phyloP scores from a whole-genome alignment of 169 alveolate genomes.

The Besnoitia besnoiti region DNA sequence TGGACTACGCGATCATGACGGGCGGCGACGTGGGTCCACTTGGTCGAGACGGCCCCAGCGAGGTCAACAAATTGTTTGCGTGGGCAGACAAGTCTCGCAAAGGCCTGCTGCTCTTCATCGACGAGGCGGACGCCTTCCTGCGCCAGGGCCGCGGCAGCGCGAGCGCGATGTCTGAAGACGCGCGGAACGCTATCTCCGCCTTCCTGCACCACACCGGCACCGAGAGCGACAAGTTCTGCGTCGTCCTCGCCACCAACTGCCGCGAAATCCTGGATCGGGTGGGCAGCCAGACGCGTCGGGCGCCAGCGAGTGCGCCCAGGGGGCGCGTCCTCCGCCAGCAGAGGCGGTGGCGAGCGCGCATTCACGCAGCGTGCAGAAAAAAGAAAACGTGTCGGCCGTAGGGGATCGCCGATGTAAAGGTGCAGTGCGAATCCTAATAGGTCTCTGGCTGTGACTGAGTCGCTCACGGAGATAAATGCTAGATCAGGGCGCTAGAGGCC shows the following conservation, averaged over 20 bases:
- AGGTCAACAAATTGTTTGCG: slow-evolving; percentile 93
- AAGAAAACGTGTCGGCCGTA: no score
- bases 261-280: slow-evolving; percentile 93
- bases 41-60: slow-evolving; percentile 93
- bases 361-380: no score
- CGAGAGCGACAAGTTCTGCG: slow-evolving; percentile 90
- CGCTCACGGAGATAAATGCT: no score
- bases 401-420: no score
- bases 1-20: slow-evolving; percentile 94
- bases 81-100: slow-evolving; percentile 94
- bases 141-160: slow-evolving; percentile 74
- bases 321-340: no score
- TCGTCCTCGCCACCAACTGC: slow-evolving; percentile 95
- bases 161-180: slow-evolving; percentile 86
- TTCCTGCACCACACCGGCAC: slow-evolving; percentile 97
- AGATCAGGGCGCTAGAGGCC: no score
- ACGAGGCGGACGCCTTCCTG: slow-evolving; percentile 98
- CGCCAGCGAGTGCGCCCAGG: no score
- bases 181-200: slow-evolving; percentile 91
- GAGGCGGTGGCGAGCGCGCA: no score
- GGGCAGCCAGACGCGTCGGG: neutral
- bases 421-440: no score
- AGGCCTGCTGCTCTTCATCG: slow-evolving; percentile 94
- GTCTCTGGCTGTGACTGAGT: no score
- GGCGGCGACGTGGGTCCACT: slow-evolving; percentile 99